Conservation (phyloP, 2,329 filamentous ascomycete species). For the Pseudogymnoascus sp. region DNA sequence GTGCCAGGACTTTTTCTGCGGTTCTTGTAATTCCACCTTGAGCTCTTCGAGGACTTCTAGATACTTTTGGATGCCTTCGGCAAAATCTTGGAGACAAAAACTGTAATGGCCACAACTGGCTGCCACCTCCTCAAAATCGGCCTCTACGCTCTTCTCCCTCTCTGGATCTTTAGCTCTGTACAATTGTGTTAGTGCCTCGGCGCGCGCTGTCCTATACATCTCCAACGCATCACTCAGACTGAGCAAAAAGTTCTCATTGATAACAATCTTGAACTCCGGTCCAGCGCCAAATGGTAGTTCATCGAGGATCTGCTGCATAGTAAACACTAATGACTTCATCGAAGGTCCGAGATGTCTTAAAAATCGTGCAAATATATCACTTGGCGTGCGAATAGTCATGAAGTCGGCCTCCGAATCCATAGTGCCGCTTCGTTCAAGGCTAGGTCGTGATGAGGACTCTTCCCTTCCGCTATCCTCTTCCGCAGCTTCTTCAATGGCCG, state of each 20-base stretch:
- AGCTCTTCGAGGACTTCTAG: conserved; percentile 79
- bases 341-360: conserved; percentile 83
- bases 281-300: conserved; percentile 73
- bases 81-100: conserved; percentile 83
- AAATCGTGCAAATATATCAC: conserved; percentile 87
- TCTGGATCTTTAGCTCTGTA: conserved; percentile 73
- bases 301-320: conserved; percentile 77
- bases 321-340: conserved; percentile 93
- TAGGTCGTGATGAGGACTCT: conserved; percentile 22
- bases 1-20: conserved; percentile 61
- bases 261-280: conserved; percentile 58
- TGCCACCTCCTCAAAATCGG: conserved; percentile 93
- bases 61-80: conserved; percentile 78
- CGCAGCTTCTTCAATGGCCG: conserved; percentile 55
- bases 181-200: conserved; percentile 66
- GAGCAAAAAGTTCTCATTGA: conserved; percentile 71
- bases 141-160: conserved; percentile 64
- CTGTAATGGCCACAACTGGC: conserved; percentile 97
- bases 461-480: conserved; percentile 48
- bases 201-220: conserved; percentile 69
- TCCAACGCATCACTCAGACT: conserved; percentile 74
- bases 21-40: conserved; percentile 59
- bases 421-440: neutral
- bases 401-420: conserved; percentile 6
- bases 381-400: conserved; percentile 42